A percentile compares a stretch with the other conserved stretches of the same genome.
These are phyloP conservation scores for Cryphonectria carpinicola DNA, from an alignment of 2,329 filamentous ascomycete species.

Conservation along the genomic window DNA sequence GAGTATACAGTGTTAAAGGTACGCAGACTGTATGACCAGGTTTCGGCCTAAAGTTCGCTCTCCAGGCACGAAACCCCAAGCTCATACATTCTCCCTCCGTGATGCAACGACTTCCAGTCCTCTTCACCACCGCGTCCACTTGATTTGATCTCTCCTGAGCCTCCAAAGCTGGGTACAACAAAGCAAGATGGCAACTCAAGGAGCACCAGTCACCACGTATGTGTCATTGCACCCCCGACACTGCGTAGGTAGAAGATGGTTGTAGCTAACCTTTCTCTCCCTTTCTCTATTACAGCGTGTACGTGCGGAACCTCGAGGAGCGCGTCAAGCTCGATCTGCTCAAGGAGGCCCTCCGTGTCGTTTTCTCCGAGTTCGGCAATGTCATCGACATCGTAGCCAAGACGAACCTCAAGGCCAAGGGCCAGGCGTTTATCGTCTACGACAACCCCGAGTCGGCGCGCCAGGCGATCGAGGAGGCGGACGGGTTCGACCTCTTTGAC, in stretches of 20 bases:
- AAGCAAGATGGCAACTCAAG: slow-evolving; percentile 42
- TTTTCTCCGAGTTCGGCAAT: slow-evolving; percentile 88
- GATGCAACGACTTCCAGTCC: not conserved
- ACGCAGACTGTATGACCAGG: not conserved
- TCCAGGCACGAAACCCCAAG: not conserved
- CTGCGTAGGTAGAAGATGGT: slow-evolving; percentile 41
- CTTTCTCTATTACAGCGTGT: slow-evolving; percentile 53
- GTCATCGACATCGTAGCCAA: slow-evolving; percentile 74
- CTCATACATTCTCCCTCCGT: not conserved
- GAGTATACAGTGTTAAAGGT: not conserved
- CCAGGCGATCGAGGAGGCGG: slow-evolving; percentile 82
- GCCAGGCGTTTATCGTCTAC: slow-evolving; percentile 94
- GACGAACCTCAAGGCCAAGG: slow-evolving; percentile 87
- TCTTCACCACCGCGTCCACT: not conserved
- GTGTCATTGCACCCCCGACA: slow-evolving; percentile 76
- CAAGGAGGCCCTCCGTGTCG: slow-evolving; percentile 70
- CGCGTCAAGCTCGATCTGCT: slow-evolving; percentile 81
- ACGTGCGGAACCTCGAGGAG: slow-evolving; percentile 87
- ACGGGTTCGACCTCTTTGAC: slow-evolving; percentile 91
- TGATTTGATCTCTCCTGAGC: not conserved
- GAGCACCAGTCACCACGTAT: slow-evolving; percentile 65
- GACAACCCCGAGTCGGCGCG: slow-evolving; percentile 78
- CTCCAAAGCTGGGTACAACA: not conserved
- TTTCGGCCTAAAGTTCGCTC: not conserved
- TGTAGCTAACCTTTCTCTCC: slow-evolving; percentile 41